Percentiles rank a stretch among this genome's conserved stretches.
These are phyloP conservation scores for Candida maesae DNA, from an alignment of 805 yeast species.

Conservation along the genomic window DNA sequence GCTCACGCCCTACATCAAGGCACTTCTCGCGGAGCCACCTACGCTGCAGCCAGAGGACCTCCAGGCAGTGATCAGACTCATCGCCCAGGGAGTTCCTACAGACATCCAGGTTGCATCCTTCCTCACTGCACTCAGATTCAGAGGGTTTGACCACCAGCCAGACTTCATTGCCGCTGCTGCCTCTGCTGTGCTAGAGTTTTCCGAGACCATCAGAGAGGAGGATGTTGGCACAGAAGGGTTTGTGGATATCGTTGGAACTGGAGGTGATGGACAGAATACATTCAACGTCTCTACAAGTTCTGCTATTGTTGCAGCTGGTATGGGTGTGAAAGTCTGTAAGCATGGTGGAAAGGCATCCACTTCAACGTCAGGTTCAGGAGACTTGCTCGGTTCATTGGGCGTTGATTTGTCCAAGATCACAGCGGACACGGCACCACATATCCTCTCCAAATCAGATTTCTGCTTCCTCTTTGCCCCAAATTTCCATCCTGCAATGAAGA, in stretches of 20 bases:
- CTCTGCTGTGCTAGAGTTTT: slow-evolving; percentile 60
- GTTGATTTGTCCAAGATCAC: slow-evolving; percentile 74
- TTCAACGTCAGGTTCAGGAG: slow-evolving; percentile 92
- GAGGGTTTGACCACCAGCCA: slow-evolving; percentile 76
- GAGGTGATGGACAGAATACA: slow-evolving; percentile 98
- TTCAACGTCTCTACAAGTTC: slow-evolving; percentile 95
- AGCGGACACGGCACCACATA: slow-evolving; percentile 53
- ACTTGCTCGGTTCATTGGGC: slow-evolving; percentile 75
- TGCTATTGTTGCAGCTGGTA: slow-evolving; percentile 92
- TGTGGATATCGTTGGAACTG: slow-evolving; percentile 95
- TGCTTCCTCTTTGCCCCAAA: slow-evolving; percentile 88
- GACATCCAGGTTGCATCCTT: slow-evolving; percentile 77
- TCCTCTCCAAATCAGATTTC: slow-evolving; percentile 47
- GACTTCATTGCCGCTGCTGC: slow-evolving; percentile 87
- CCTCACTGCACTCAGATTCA: slow-evolving; percentile 68
- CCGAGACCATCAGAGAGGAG: slow-evolving; percentile 48
- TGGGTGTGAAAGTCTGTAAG: slow-evolving; percentile 74
- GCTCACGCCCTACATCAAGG: slow-evolving; percentile 59
- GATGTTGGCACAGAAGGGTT: slow-evolving; percentile 48
- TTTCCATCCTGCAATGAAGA: slow-evolving; percentile 88
- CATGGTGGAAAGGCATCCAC: slow-evolving; percentile 99
- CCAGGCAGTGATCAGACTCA: slow-evolving; percentile 53
- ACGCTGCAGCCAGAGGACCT: slow-evolving; percentile 62
- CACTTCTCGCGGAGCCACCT: slow-evolving; percentile 58
- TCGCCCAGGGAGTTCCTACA: slow-evolving; percentile 57